Evolutionary conservation across 192 early-diverging fungal species (phyloP).

Genomic region (Entomortierella beljakovae): DNA sequence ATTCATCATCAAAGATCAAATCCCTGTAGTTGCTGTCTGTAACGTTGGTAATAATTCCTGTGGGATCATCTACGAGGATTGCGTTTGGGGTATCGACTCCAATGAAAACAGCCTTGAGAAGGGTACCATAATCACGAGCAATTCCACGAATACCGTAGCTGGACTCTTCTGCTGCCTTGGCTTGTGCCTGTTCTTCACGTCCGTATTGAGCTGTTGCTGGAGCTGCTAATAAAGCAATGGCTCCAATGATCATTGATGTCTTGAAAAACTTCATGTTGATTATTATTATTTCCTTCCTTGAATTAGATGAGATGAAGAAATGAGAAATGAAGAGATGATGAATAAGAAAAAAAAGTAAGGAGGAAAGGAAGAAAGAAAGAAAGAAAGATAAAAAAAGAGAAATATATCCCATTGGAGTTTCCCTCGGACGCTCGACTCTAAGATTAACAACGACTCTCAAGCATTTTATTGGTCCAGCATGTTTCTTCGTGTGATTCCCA

Average conservation of each 20-base stretch:
- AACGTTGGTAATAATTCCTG: constrained; percentile 17
- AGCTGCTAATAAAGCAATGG: constrained; percentile 23
- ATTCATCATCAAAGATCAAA: constrained; percentile 43
- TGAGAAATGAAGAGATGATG: background rate
- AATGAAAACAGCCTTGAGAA: constrained; percentile 23
- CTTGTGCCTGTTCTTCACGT: constrained; percentile 10
- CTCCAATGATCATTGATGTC: constrained; percentile 26
- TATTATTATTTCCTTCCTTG: background rate
- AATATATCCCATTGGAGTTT: background rate
- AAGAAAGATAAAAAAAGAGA: constrained; percentile 1
- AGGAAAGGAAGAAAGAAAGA: background rate
- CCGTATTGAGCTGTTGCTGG: constrained; percentile 45
- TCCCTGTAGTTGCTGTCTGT: constrained; percentile 45
- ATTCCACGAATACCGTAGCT: background rate
- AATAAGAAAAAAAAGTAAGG: background rate
- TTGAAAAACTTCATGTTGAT: constrained; percentile 45
- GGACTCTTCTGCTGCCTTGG: background rate
- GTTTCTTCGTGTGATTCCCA: constrained; percentile 13
- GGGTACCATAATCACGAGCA: background rate
- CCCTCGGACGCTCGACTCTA: no score
- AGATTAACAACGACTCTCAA: background rate
- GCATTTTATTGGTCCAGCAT: constrained; percentile 23
- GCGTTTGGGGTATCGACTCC: background rate
- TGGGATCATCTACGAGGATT: constrained; percentile 17
- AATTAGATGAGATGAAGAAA: background rate